Evolutionary conservation across 345 rosid species (phyloP).

Genomic region (Theobroma cacao): DNA sequence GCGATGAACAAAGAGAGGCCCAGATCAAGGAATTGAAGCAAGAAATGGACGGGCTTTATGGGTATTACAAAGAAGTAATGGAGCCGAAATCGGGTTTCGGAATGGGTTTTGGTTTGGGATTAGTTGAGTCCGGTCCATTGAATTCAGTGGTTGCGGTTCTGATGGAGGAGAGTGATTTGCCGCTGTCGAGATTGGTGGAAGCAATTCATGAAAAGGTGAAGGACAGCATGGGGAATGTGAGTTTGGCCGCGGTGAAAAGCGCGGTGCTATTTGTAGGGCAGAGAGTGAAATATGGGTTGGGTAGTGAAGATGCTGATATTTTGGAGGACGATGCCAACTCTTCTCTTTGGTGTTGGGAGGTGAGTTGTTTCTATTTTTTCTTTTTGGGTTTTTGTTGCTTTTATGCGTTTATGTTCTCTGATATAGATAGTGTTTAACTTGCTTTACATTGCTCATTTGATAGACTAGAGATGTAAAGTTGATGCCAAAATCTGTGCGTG

Average conservation of each 20-base stretch:
- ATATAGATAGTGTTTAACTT: neutral
- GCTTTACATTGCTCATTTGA: neutral
- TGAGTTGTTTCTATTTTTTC: slow-evolving; percentile 1
- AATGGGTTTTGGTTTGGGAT: slow-evolving; percentile 16
- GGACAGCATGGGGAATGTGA: slow-evolving; percentile 29
- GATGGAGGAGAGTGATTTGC: slow-evolving; percentile 70
- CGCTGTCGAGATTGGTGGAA: slow-evolving; percentile 64
- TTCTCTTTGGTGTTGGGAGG: slow-evolving; percentile 99
- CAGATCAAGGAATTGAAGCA: slow-evolving; percentile 37
- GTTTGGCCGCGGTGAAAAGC: slow-evolving; percentile 53
- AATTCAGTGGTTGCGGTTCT: slow-evolving; percentile 54
- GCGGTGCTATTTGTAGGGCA: slow-evolving; percentile 69
- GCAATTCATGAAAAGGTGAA: slow-evolving; percentile 40
- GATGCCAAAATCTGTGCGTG: slow-evolving; percentile 59
- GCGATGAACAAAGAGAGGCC: slow-evolving; percentile 37
- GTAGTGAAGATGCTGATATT: slow-evolving; percentile 70
- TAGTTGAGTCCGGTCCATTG: slow-evolving; percentile 29
- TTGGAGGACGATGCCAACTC: slow-evolving; percentile 64
- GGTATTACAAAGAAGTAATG: slow-evolving; percentile 46
- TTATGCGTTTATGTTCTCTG: neutral
- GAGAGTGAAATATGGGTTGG: slow-evolving; percentile 71
- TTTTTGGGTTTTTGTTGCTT: neutral
- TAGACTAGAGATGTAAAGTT: slow-evolving; percentile 79
- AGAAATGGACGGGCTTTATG: slow-evolving; percentile 55
- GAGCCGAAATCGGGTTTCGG: slow-evolving; percentile 33